A percentile compares a stretch with the other conserved stretches of the same genome.
phyloP scores from a whole-genome alignment of 768 basidiomycete species.

The Kondoa malvinella region DNA sequence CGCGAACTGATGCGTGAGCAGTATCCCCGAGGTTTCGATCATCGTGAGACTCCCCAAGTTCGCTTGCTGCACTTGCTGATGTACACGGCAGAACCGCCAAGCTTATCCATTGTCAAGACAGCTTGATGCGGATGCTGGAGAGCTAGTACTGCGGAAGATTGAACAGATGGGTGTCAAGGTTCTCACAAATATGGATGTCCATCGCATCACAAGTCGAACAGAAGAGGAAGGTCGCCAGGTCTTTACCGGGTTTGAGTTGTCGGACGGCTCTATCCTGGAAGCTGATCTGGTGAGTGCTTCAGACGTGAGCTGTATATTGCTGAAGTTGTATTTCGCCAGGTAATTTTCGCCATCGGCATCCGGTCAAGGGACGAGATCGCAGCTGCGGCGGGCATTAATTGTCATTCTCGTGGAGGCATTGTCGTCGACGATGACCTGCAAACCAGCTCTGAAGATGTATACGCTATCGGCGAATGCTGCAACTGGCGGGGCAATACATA shows the following conservation, averaged over 20 bases:
- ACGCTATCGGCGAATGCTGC: conserved; percentile 62
- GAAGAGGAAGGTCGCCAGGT: no score
- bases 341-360: conserved; percentile 55
- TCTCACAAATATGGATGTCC: conserved; percentile 36
- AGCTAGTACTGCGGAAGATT: conserved; percentile 47
- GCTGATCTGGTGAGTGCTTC: conserved; percentile 43
- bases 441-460: conserved; percentile 46
- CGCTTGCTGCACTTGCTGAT: no score
- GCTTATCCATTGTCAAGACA: conserved; percentile 33
- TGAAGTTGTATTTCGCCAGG: no score
- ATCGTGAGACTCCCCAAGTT: conserved; percentile 1
- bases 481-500: conserved; percentile 50
- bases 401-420: conserved; percentile 42
- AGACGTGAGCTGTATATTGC: background rate
- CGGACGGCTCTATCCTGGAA: conserved; percentile 37
- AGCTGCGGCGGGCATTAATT: conserved; percentile 39
- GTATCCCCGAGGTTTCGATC: conserved; percentile 17
- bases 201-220: conserved; percentile 32
- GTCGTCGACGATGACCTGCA: conserved; percentile 43
- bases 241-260: conserved; percentile 41
- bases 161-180: conserved; percentile 46
- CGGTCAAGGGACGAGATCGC: conserved; percentile 55
- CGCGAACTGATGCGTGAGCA: conserved; percentile 19
- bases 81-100: conserved; percentile 1
- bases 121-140: conserved; percentile 39